Conservation (phyloP, 495 filamentous ascomycete genomes). For the Xylaria curta region DNA sequence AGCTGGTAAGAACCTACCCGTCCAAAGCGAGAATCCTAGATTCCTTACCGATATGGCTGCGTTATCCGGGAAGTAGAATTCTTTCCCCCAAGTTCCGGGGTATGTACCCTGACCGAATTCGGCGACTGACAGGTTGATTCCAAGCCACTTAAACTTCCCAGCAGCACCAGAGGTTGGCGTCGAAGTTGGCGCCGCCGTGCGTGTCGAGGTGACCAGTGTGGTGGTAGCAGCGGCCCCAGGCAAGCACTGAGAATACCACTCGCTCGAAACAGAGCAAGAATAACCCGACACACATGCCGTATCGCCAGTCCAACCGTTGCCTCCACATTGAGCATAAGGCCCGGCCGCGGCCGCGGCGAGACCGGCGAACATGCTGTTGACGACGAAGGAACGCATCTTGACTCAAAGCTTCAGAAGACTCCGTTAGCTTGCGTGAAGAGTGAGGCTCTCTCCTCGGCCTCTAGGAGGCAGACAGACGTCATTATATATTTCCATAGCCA, state of each 20-base stretch:
- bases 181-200: constrained; percentile 27
- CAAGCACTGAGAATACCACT: constrained; percentile 54
- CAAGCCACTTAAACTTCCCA: constrained; percentile 50
- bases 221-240: constrained; percentile 30
- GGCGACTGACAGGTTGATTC: constrained; percentile 58
- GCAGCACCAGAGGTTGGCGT: constrained; percentile 23
- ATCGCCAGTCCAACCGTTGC: constrained; percentile 45
- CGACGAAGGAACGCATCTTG: constrained; percentile 22
- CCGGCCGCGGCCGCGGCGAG: constrained; percentile 22
- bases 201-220: constrained; percentile 29
- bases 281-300: constrained; percentile 51
- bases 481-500: constrained; percentile 19
- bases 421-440: neutral
- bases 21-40: neutral
- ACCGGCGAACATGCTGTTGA: constrained; percentile 16
- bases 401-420: constrained; percentile 1
- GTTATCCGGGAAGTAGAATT: constrained; percentile 65
- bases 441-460: neutral
- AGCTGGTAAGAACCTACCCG: constrained; percentile 43
- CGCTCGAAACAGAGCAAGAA: constrained; percentile 47
- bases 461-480: neutral
- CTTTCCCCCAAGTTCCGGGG: constrained; percentile 61
- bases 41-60: constrained; percentile 51
- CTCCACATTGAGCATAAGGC: constrained; percentile 55
- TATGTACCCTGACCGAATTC: constrained; percentile 59